phyloP scores from a whole-genome alignment of 257 asterid genomes.

The Nicotiana benthamiana region DNA sequence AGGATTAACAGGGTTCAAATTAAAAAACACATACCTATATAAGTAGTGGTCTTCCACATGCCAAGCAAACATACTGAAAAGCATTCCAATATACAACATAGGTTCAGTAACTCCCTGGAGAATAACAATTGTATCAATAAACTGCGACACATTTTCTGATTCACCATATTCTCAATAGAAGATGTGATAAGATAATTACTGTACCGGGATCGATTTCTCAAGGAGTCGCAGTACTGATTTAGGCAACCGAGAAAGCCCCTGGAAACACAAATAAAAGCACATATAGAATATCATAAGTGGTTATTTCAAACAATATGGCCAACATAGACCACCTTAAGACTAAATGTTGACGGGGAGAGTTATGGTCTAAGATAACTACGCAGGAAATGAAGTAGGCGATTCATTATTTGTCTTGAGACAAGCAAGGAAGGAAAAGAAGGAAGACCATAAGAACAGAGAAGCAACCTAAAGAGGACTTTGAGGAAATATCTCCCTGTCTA shows the following conservation, averaged over 20 bases:
- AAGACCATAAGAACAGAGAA: neutral
- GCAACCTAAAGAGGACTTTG: neutral
- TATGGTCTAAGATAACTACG: neutral
- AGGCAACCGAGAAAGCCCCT: constrained; percentile 85
- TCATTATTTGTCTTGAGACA: neutral
- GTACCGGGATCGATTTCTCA: constrained; percentile 83
- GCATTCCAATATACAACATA: constrained; percentile 97
- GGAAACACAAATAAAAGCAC: constrained; percentile 22
- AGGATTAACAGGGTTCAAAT: neutral
- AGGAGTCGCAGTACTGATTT: constrained; percentile 84
- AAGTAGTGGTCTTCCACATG: constrained; percentile 98
- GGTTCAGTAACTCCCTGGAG: constrained; percentile 98
- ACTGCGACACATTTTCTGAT: neutral
- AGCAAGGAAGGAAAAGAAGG: neutral
- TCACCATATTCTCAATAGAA: neutral
- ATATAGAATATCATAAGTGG: neutral
- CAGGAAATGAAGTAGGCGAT: constrained; percentile 4
- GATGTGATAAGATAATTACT: constrained; percentile 6
- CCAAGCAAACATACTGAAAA: constrained; percentile 99
- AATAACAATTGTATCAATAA: constrained; percentile 9
- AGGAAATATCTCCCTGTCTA: neutral
- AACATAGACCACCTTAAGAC: neutral
- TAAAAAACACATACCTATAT: constrained; percentile 48
- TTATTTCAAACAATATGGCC: neutral
- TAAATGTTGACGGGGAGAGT: neutral